These are phyloP conservation scores for Mediolabrus comicus DNA, from an alignment of 108 stramenopile species.

Conservation along the genomic window DNA sequence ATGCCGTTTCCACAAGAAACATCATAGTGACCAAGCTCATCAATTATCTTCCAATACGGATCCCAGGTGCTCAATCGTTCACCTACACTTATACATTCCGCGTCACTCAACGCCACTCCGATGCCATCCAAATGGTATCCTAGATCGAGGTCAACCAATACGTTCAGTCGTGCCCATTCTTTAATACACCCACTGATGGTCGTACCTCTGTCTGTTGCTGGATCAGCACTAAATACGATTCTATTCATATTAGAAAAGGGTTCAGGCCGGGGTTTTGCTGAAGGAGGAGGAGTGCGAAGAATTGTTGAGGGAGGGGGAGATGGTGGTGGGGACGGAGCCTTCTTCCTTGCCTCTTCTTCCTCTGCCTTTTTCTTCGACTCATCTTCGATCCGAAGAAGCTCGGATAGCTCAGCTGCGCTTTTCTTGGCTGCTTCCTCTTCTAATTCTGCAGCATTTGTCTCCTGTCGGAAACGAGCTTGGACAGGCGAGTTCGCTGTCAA, in stretches of 20 bases:
- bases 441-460: background rate
- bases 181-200: constrained; percentile 16
- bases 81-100: constrained; percentile 12
- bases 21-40: constrained; percentile 24
- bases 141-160: constrained; percentile 8
- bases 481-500: constrained; percentile 3
- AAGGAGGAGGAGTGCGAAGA: constrained; percentile 3
- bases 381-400: no score
- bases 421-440: background rate
- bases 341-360: background rate
- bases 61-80: constrained; percentile 55
- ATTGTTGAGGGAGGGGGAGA: constrained; percentile 21
- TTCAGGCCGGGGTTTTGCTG: constrained; percentile 12
- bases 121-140: constrained; percentile 34
- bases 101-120: constrained; percentile 23
- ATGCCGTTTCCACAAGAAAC: constrained; percentile 1
- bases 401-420: no score
- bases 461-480: background rate
- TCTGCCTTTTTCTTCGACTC: no score
- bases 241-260: constrained; percentile 18
- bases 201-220: background rate
- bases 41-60: constrained; percentile 56
- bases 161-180: background rate
- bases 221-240: constrained; percentile 15
- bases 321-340: constrained; percentile 20